Conservation (phyloP, 306 rosid species). For the Acacia confusa region DNA sequence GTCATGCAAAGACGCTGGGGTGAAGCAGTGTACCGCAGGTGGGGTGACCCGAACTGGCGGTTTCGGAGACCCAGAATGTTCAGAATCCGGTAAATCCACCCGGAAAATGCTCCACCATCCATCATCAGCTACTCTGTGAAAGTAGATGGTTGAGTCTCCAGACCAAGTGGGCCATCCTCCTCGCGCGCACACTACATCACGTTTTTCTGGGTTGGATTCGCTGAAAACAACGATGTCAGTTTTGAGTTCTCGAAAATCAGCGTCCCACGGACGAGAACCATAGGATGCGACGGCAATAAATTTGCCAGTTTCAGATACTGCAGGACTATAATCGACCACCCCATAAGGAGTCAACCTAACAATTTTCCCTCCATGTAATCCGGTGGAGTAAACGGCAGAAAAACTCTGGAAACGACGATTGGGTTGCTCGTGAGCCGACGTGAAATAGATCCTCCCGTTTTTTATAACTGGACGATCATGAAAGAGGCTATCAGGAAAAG, state of each 20-base stretch:
- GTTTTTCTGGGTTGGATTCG: conserved; percentile 36
- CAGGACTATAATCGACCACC: conserved; percentile 67
- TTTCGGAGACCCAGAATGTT: not conserved
- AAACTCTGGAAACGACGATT: conserved; percentile 43
- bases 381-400: conserved; percentile 60
- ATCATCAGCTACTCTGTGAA: conserved; percentile 63
- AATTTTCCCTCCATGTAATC: conserved; percentile 8
- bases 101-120: conserved; percentile 92
- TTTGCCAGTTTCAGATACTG: conserved; percentile 57
- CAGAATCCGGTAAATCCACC: conserved; percentile 36
- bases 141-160: conserved; percentile 58
- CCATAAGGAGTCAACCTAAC: conserved; percentile 57
- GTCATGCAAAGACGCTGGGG: conserved; percentile 73
- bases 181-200: conserved; percentile 40
- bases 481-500: conserved; percentile 44
- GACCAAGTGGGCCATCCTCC: conserved; percentile 98
- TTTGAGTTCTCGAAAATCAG: conserved; percentile 59
- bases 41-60: conserved; percentile 64
- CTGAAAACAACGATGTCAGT: conserved; percentile 61
- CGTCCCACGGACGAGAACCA: conserved; percentile 66
- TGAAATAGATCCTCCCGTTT: conserved; percentile 52
- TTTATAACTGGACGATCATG: conserved; percentile 66
- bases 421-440: conserved; percentile 63
- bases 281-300: conserved; percentile 79
- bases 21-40: conserved; percentile 73